A percentile compares a stretch with the other conserved stretches of the same genome.
These are phyloP conservation scores for Erythrophleum ivorense DNA, from an alignment of 331 rosid genomes.

Conservation along the genomic window DNA sequence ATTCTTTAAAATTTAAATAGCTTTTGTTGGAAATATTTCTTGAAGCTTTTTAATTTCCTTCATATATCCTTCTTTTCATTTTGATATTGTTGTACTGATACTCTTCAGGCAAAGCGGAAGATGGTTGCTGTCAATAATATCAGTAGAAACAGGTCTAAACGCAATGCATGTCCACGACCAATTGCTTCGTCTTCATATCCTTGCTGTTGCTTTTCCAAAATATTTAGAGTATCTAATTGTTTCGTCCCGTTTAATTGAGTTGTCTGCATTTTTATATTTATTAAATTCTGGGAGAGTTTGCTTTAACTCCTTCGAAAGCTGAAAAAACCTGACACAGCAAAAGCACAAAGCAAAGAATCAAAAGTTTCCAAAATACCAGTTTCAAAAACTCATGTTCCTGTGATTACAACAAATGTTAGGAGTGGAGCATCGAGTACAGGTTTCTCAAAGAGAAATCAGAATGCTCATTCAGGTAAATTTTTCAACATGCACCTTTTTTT, in stretches of 20 bases:
- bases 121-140: slow-evolving; percentile 58
- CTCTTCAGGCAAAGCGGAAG: slow-evolving; percentile 68
- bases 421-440: slow-evolving; percentile 44
- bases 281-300: slow-evolving; percentile 35
- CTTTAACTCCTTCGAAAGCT: slow-evolving; percentile 69
- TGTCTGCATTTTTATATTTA: slow-evolving; percentile 29
- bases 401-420: slow-evolving; percentile 46
- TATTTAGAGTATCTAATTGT: slow-evolving; percentile 17
- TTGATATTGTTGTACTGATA: background rate
- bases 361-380: slow-evolving; percentile 57
- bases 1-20: background rate
- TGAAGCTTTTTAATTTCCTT: slow-evolving; percentile 16
- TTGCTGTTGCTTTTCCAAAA: slow-evolving; percentile 42
- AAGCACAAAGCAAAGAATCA: slow-evolving; percentile 52
- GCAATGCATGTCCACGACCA: slow-evolving; percentile 70
- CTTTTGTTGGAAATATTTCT: background rate
- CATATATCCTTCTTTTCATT: background rate
- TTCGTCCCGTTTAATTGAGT: background rate
- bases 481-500: slow-evolving; percentile 4
- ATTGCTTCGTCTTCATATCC: slow-evolving; percentile 85
- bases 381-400: slow-evolving; percentile 50
- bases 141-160: slow-evolving; percentile 64
- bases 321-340: slow-evolving; percentile 61
- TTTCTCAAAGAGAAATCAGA: slow-evolving; percentile 59
- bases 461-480: slow-evolving; percentile 56